These are phyloP conservation scores for Bjerkandera adusta DNA, from an alignment of 1,284 basidiomycete genomes.

Conservation along the genomic window DNA sequence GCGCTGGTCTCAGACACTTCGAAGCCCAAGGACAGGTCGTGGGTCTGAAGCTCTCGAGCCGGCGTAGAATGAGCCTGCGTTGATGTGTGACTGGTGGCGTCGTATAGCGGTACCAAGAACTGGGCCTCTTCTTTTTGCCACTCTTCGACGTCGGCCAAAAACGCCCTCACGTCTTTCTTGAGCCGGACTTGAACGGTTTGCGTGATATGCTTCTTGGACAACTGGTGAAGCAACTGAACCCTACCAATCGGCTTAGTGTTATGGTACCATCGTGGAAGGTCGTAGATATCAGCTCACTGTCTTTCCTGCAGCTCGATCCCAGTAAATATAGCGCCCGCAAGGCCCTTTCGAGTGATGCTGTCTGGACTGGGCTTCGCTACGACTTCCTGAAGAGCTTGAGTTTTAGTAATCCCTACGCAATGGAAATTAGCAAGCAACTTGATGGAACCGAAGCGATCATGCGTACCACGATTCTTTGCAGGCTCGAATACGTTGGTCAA, in stretches of 20 bases:
- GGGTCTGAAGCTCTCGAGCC: not conserved
- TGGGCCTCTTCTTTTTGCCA: not conserved
- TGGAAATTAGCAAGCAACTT: too few relatives aligned
- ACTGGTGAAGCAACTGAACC: not conserved
- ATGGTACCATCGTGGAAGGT: not conserved
- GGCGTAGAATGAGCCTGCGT: not conserved
- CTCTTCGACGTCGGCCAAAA: not conserved
- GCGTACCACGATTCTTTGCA: not conserved
- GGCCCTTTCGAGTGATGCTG: not conserved
- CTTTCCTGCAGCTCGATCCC: slow-evolving; percentile 12
- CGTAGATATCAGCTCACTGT: slow-evolving; percentile 5
- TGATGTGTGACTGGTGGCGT: too few relatives aligned
- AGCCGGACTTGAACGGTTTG: not conserved
- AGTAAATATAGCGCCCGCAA: slow-evolving; percentile 1
- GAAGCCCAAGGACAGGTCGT: not conserved
- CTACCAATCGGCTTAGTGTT: not conserved
- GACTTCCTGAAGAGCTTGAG: not conserved
- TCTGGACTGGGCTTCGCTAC: not conserved
- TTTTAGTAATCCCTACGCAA: too few relatives aligned
- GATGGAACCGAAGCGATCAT: too few relatives aligned
- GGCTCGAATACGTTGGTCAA: slow-evolving; percentile 12
- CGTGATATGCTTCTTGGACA: not conserved
- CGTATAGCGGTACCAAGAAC: not conserved
- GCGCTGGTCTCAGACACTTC: not conserved
- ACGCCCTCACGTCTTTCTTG: not conserved